phyloP scores from a whole-genome alignment of 2,329 filamentous ascomycete species.

The Reticulascus tulasneorum region DNA sequence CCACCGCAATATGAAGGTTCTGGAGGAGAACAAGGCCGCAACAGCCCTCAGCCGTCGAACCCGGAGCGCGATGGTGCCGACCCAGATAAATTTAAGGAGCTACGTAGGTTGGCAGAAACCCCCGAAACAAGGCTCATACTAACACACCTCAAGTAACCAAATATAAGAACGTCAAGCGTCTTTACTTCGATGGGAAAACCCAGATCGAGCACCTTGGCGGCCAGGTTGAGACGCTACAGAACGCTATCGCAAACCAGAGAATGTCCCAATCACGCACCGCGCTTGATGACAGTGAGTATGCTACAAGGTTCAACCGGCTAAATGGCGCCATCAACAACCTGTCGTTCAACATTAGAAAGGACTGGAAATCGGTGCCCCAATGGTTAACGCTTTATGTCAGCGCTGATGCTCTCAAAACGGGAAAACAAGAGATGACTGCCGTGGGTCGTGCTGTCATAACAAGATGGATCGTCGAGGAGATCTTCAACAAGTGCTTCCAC shows the following conservation, averaged over 20 bases:
- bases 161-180: slow-evolving; percentile 96
- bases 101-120: slow-evolving; percentile 38
- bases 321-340: slow-evolving; percentile 94
- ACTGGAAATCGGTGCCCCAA: slow-evolving; percentile 76
- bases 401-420: slow-evolving; percentile 76
- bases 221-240: slow-evolving; percentile 92
- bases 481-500: slow-evolving; percentile 91
- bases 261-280: slow-evolving; percentile 92
- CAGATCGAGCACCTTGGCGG: slow-evolving; percentile 85
- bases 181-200: slow-evolving; percentile 92
- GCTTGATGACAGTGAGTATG: slow-evolving; percentile 92
- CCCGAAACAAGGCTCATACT: slow-evolving; percentile 23
- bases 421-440: slow-evolving; percentile 97
- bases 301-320: slow-evolving; percentile 80
- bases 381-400: slow-evolving; percentile 83
- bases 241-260: slow-evolving; percentile 93
- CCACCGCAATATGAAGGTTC: slow-evolving; percentile 40
- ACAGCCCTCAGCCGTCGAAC: slow-evolving; percentile 51
- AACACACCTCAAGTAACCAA: slow-evolving; percentile 65
- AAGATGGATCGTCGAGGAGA: slow-evolving; percentile 83
- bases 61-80: slow-evolving; percentile 39
- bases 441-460: slow-evolving; percentile 86
- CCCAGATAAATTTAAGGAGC: slow-evolving; percentile 54
- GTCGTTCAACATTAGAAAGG: slow-evolving; percentile 92
- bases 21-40: slow-evolving; percentile 44